phyloP scores from a whole-genome alignment of 345 rosid genomes.

The Linum usitatissimum region DNA sequence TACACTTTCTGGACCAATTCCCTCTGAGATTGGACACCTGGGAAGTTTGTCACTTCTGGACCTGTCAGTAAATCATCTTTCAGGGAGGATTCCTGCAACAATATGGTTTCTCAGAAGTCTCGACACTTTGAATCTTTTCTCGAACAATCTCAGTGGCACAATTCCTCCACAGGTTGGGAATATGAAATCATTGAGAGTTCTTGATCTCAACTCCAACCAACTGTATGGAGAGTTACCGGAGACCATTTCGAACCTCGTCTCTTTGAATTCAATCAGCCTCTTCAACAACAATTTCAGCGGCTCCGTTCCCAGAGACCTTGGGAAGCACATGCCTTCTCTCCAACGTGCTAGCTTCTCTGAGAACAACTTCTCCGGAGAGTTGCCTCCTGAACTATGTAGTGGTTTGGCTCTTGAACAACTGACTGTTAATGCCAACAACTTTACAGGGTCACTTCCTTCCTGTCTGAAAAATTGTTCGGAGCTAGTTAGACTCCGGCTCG shows the following conservation, averaged over 20 bases:
- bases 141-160: slow-evolving; percentile 39
- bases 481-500: slow-evolving; percentile 33
- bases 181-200: slow-evolving; percentile 21
- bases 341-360: slow-evolving; percentile 33
- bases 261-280: slow-evolving; percentile 21
- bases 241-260: slow-evolving; percentile 34
- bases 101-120: slow-evolving; percentile 42
- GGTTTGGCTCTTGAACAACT: slow-evolving; percentile 25
- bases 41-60: slow-evolving; percentile 16
- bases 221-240: slow-evolving; percentile 44
- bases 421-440: slow-evolving; percentile 34
- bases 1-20: slow-evolving; percentile 37
- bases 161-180: slow-evolving; percentile 48
- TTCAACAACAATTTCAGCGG: slow-evolving; percentile 46
- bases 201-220: slow-evolving; percentile 41
- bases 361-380: slow-evolving; percentile 51
- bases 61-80: slow-evolving; percentile 42
- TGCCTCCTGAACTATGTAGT: slow-evolving; percentile 47
- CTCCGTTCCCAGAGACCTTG: slow-evolving; percentile 38
- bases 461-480: slow-evolving; percentile 43
- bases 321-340: slow-evolving; percentile 39
- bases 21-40: slow-evolving; percentile 37
- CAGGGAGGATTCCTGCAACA: slow-evolving; percentile 38
- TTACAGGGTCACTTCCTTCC: slow-evolving; percentile 43
- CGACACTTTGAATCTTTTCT: slow-evolving; percentile 26